Evolutionary conservation across 2,329 filamentous ascomycete species (phyloP).

Genomic region (Talaromyces verruculosus): DNA sequence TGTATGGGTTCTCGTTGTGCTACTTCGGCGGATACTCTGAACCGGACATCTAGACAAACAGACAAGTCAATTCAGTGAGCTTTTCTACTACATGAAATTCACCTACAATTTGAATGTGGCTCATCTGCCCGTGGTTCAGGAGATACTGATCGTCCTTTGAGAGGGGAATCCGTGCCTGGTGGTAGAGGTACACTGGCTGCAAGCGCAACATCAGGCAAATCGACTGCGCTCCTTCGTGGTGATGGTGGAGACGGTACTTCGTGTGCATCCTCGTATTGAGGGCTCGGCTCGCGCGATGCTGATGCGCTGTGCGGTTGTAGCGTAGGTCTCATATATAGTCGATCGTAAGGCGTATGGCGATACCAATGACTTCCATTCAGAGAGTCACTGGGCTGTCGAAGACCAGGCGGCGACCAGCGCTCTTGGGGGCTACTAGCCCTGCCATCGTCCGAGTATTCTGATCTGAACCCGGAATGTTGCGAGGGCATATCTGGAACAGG

Average conservation of each 20-base stretch:
- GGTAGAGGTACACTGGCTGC: slow-evolving; percentile 61
- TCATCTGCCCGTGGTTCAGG: slow-evolving; percentile 41
- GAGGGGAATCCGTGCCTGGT: slow-evolving; percentile 54
- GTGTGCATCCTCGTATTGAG: slow-evolving; percentile 59
- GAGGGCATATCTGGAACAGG: slow-evolving; percentile 57
- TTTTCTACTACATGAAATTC: neutral
- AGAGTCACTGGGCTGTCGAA: slow-evolving; percentile 50
- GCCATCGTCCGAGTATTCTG: slow-evolving; percentile 48
- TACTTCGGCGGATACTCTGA: slow-evolving; percentile 82
- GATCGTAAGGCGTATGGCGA: slow-evolving; percentile 52
- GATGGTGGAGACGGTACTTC: slow-evolving; percentile 41
- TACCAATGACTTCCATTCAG: slow-evolving; percentile 58
- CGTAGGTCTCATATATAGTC: slow-evolving; percentile 44
- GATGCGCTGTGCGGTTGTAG: slow-evolving; percentile 46
- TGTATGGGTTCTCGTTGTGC: slow-evolving; percentile 86
- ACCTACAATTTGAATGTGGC: slow-evolving; percentile 21
- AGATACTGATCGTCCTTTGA: slow-evolving; percentile 58
- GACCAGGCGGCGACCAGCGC: slow-evolving; percentile 66
- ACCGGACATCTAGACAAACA: slow-evolving; percentile 56
- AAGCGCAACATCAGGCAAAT: slow-evolving; percentile 51
- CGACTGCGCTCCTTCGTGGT: slow-evolving; percentile 30
- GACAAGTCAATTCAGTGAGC: slow-evolving; percentile 2
- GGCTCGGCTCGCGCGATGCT: slow-evolving; percentile 58
- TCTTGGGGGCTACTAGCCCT: slow-evolving; percentile 37
- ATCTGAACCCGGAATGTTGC: slow-evolving; percentile 65